These are phyloP conservation scores for Prunus campanulata DNA, from an alignment of 306 rosid species.

Conservation along the genomic window DNA sequence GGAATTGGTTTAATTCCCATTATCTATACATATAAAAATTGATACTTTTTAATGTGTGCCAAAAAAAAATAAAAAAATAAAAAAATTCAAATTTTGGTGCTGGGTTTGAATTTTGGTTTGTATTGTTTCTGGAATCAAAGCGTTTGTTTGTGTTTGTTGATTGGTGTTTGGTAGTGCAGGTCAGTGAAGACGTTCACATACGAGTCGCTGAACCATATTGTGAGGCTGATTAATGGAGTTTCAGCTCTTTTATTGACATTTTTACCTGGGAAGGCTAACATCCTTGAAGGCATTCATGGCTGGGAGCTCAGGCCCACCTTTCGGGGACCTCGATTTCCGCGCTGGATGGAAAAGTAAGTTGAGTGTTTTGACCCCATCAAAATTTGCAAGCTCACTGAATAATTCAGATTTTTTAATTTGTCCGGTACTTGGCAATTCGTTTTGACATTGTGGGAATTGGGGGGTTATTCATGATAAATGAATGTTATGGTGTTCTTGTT, in stretches of 20 bases:
- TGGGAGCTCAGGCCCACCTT: constrained; percentile 95
- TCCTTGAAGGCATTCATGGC: constrained; percentile 94
- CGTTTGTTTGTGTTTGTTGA: background rate
- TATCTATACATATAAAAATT: background rate
- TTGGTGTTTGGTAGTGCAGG: constrained; percentile 47
- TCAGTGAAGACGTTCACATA: constrained; percentile 84
- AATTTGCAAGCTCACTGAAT: background rate
- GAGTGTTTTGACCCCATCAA: background rate
- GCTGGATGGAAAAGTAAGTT: constrained; percentile 98
- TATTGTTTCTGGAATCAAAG: background rate
- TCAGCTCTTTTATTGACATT: constrained; percentile 76
- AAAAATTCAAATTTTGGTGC: background rate
- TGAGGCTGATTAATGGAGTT: constrained; percentile 82
- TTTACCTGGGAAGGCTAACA: constrained; percentile 73
- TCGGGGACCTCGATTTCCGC: constrained; percentile 91
- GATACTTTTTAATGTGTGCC: background rate
- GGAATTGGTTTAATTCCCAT: background rate
- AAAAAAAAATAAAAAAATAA: no score
- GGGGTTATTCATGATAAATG: background rate
- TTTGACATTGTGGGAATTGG: background rate
- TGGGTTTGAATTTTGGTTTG: background rate
- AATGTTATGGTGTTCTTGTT: background rate
- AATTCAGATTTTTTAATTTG: background rate
- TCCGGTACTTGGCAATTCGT: background rate
- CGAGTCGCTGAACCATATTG: constrained; percentile 71